Percentiles rank a stretch among this genome's conserved stretches.
Conservation (phyloP, 257 asterid species). For the Lavandula angustifolia region DNA sequence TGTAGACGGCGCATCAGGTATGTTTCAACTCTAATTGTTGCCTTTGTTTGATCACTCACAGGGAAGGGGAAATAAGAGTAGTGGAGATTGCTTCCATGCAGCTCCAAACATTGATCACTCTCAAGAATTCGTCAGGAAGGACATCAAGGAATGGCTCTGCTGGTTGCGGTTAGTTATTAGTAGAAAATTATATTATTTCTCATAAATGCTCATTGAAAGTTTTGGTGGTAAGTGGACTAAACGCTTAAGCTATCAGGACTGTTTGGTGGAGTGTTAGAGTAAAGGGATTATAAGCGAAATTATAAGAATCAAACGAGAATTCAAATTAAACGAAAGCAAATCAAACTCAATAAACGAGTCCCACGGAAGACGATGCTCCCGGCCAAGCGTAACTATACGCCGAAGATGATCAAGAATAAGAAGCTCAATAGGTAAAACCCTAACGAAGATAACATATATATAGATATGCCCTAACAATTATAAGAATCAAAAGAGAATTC, state of each 20-base stretch:
- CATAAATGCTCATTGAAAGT: conserved; percentile 8
- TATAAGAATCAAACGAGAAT: too few species aligned
- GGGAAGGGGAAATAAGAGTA: conserved; percentile 97
- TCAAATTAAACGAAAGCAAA: too few species aligned
- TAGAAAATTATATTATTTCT: neutral
- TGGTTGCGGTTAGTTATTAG: conserved; percentile 76
- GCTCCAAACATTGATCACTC: conserved; percentile 99
- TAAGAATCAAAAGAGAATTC: too few species aligned
- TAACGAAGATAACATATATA: too few species aligned
- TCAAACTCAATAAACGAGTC: too few species aligned
- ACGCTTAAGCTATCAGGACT: conserved; percentile 13
- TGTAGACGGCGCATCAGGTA: conserved; percentile 10
- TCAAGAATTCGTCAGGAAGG: conserved; percentile 91
- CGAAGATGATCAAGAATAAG: too few species aligned
- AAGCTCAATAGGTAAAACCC: too few species aligned
- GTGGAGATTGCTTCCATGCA: conserved; percentile 96
- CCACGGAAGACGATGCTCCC: too few species aligned
- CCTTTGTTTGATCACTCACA: conserved; percentile 40
- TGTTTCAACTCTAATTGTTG: conserved; percentile 29
- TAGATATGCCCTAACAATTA: too few species aligned
- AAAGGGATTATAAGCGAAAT: too few species aligned
- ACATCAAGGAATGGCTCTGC: conserved; percentile 84
- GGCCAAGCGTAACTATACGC: too few species aligned
- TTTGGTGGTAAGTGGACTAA: conserved; percentile 3
- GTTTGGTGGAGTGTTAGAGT: conserved; percentile 15